Evolutionary conservation across 495 filamentous ascomycete species (phyloP).

Genomic region (Durotheca rogersii): DNA sequence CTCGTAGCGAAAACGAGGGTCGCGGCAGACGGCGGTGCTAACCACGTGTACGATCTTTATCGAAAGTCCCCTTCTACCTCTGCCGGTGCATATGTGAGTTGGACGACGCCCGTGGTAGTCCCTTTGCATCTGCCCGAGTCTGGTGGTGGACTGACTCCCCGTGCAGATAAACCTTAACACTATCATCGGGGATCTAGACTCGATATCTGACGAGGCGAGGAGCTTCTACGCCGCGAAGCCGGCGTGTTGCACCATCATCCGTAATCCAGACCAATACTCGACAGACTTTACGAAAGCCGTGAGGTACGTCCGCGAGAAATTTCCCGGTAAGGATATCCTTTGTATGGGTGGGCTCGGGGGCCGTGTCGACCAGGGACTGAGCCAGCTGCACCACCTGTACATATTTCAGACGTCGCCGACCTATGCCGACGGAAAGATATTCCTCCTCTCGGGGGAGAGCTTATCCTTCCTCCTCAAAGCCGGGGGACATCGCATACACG

Average conservation of each 20-base stretch:
- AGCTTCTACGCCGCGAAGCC: slow-evolving; percentile 58
- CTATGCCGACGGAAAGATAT: slow-evolving; percentile 54
- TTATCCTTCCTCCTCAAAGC: slow-evolving; percentile 74
- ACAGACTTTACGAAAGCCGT: slow-evolving; percentile 74
- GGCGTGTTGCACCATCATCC: slow-evolving; percentile 54
- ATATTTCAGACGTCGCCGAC: slow-evolving; percentile 52
- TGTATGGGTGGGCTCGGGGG: slow-evolving; percentile 84
- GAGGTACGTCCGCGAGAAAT: slow-evolving; percentile 40
- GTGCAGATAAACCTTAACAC: slow-evolving; percentile 56
- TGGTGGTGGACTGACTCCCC: slow-evolving; percentile 8
- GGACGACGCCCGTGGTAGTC: too few relatives aligned
- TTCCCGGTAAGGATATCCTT: slow-evolving; percentile 52
- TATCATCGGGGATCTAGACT: slow-evolving; percentile 91
- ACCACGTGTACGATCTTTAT: slow-evolving; percentile 66
- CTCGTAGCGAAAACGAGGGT: slow-evolving; percentile 57
- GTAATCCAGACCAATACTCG: slow-evolving; percentile 74
- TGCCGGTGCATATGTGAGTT: slow-evolving; percentile 18
- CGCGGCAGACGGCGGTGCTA: slow-evolving; percentile 91
- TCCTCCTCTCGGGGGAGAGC: slow-evolving; percentile 74
- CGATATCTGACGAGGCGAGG: slow-evolving; percentile 58
- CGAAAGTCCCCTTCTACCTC: slow-evolving; percentile 5
- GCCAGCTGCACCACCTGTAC: slow-evolving; percentile 78
- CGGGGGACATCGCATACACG: slow-evolving; percentile 68
- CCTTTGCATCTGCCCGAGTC: too few relatives aligned
- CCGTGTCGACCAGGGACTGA: slow-evolving; percentile 87